These are phyloP conservation scores for Candida chauliodis DNA, from an alignment of 805 yeast species.

Conservation along the genomic window DNA sequence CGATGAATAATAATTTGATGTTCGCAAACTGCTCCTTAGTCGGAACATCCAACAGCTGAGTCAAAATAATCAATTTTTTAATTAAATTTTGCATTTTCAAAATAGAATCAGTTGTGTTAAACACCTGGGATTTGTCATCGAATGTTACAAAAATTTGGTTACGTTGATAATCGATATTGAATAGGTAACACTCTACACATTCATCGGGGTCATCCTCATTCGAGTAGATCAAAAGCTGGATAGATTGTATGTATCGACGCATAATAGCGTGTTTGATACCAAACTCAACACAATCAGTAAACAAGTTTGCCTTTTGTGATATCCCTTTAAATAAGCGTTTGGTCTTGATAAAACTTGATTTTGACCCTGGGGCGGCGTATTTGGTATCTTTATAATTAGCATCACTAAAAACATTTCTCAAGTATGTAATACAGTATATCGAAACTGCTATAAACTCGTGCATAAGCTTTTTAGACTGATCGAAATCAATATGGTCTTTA, in stretches of 20 bases:
- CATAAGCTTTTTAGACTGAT: slow-evolving; percentile 22
- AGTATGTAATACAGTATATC: slow-evolving; percentile 54
- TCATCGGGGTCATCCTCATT: slow-evolving; percentile 41
- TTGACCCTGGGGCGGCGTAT: slow-evolving; percentile 21
- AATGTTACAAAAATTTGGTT: slow-evolving; percentile 9
- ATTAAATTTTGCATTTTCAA: slow-evolving; percentile 46
- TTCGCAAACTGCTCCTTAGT: slow-evolving; percentile 46
- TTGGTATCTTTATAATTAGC: slow-evolving; percentile 48
- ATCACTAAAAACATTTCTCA: slow-evolving; percentile 57
- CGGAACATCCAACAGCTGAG: slow-evolving; percentile 49
- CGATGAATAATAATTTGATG: slow-evolving; percentile 49
- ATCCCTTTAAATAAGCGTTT: slow-evolving; percentile 48
- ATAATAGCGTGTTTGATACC: slow-evolving; percentile 47
- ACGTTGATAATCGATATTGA: slow-evolving; percentile 41
- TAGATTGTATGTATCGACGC: slow-evolving; percentile 37
- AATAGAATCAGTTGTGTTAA: slow-evolving; percentile 33
- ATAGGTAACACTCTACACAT: slow-evolving; percentile 49
- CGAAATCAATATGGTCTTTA: no score
- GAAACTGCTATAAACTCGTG: slow-evolving; percentile 50
- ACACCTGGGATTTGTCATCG: slow-evolving; percentile 3
- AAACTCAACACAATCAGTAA: slow-evolving; percentile 52
- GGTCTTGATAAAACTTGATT: slow-evolving; percentile 27
- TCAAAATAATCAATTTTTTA: slow-evolving; percentile 48
- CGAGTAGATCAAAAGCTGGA: slow-evolving; percentile 44
- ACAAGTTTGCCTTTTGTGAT: slow-evolving; percentile 43